Evolutionary conservation across 768 basidiomycete species (phyloP).

Genomic region (Termitomyces sp.): DNA sequence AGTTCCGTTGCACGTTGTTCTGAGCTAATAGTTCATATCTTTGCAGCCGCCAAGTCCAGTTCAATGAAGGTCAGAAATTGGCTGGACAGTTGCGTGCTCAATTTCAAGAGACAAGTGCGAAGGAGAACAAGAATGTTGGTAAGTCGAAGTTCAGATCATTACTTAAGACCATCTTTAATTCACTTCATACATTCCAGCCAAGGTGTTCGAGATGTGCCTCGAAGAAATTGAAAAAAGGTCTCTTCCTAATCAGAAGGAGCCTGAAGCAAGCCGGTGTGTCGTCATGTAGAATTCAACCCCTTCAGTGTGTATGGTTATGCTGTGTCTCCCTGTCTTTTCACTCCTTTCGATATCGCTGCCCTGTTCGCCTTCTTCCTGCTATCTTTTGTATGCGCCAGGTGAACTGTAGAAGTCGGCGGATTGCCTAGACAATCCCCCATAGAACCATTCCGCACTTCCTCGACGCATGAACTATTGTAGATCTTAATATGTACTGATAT

Average conservation of each 20-base stretch:
- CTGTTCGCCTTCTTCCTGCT: background rate
- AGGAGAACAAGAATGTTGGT: conserved; percentile 86
- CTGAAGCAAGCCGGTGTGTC: conserved; percentile 32
- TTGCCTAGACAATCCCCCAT: conserved; percentile 6
- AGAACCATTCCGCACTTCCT: conserved; percentile 5
- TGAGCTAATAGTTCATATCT: conserved; percentile 17
- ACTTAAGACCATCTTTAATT: background rate
- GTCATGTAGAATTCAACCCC: conserved; percentile 31
- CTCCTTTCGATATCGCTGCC: conserved; percentile 1
- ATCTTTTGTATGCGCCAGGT: conserved; percentile 1
- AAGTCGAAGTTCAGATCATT: conserved; percentile 30
- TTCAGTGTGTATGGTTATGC: background rate
- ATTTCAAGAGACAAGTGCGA: conserved; percentile 88
- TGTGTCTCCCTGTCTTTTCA: background rate
- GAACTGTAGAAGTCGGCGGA: background rate
- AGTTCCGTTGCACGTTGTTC: conserved; percentile 9
- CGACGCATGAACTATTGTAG: conserved; percentile 13
- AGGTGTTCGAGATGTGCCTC: conserved; percentile 82
- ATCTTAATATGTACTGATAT: conserved; percentile 11
- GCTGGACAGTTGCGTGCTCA: conserved; percentile 71
- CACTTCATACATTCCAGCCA: conserved; percentile 44
- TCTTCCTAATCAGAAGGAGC: conserved; percentile 46
- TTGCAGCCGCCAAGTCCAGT: conserved; percentile 66
- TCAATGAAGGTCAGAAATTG: conserved; percentile 70
- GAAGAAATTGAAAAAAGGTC: conserved; percentile 77